Base-by-base conservation (phyloP, 164 flowering plant genomes). In the Amborella trichopoda region DNA sequence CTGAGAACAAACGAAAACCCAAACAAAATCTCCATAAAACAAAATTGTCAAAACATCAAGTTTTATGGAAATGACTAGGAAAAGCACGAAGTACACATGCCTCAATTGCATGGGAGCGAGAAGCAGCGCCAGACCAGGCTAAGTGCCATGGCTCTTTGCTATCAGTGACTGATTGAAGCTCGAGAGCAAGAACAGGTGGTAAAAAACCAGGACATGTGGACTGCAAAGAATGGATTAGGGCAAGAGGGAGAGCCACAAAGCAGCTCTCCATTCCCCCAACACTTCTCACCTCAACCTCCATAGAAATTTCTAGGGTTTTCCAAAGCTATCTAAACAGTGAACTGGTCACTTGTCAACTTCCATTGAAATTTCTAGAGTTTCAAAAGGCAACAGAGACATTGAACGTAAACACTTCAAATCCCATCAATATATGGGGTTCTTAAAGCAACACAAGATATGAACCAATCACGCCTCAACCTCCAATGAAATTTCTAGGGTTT, bases 81-180 rank as follows among this genome's bases (percentile, higher is more conserved):
- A 33, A 3, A 21, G 44, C 22, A 3, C 17, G 26, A 8, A 36
- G 33, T n/a, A 13, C 26, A 45, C 32, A 23, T 39, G 82, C 98
- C 93, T 91, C 94, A 18, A 91, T 80, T 0, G 90, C 64, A 3
- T 77, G 49, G 26, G 98, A 79, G 23, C 63, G 30, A 9, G 99
- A 91, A 33, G 90, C 76, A 26, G 84, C 73, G 52, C 95, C 99
- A 30, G 88, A 76, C 96, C 99, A 84, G 16, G 96, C 77, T 12
- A 82, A 78, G 55, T 60, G 49, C 94, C 96, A 93, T 34, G 58
- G 53, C 26, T 59, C 39, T 53, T 37, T 32, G 36, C 49, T 10
- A 0, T 37, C 14, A 14, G 34, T 30, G 13, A 44, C 46, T 1
- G 83, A 65, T 13, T 77, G 83, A 37, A 93, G 91, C 62, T 88